Evolutionary conservation across 2,329 filamentous ascomycete species (phyloP), one percentile per base, ranked within the genome.

Genomic region (Monilinia polystroma): DNA sequence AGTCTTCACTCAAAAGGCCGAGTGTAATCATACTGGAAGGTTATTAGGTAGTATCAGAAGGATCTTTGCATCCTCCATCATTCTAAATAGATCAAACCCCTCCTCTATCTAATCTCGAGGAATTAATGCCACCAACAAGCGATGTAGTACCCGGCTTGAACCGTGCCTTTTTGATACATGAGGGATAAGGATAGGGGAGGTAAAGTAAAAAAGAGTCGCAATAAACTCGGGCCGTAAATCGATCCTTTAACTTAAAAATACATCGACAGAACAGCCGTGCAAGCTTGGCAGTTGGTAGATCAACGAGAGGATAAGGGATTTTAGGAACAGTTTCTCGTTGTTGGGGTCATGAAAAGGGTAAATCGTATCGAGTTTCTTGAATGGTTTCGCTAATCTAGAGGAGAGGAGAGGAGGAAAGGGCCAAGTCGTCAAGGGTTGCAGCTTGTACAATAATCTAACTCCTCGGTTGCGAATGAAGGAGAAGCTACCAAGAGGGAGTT

Each of bases 201-300:
- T 26, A 59, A 35, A 47, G 29, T 16, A 47, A 41, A 35, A 57
- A 11, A 60, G 32, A 32, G 16, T 60, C 43, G 57, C 49, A 49
- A 49, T 60, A 20, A 60, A 60, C 57, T 60, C 57, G 57, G 57
- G 57, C 57, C 57, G 57, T 23, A 60, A 38, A 49, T 38, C 49
- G 57, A 60, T 60, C 57, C 57, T 26, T 60, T 26, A 29, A 29
- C 55, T 29, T 45, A 12, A 60, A 23, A 51, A 49, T 49, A 47
- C 57, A 49, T 59, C 57, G 49, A 35, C 20, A 43, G 29, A 35
- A 23, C 43, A 60, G 20, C 57, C 57, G 43, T 60, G 12, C 20
- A 60, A 49, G 57, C 57, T 60, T 49, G 43, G 57, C 57, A 49
- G 10, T 45, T 58, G 29, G 57, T n/a, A 47, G 56, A 47, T 59